These are phyloP conservation scores for Elongisporangium undulatum DNA, from an alignment of 352 stramenopile genomes.

Conservation along the genomic window DNA sequence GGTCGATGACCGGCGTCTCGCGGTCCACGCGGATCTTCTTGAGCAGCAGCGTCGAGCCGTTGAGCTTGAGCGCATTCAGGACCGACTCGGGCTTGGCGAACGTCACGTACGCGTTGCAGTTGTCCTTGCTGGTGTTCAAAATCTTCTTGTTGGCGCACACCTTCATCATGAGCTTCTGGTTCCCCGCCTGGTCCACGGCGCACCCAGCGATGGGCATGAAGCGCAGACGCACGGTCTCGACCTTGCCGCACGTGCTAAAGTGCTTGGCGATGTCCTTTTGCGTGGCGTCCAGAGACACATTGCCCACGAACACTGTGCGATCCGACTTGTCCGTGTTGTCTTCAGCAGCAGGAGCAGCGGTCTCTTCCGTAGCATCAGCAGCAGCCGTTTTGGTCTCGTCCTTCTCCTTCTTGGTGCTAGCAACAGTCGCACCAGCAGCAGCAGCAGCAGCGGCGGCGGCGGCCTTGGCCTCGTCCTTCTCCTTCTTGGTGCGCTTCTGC, in stretches of 20 bases:
- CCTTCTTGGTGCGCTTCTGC: slow-evolving; percentile 7
- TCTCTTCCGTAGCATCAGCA: slow-evolving; percentile 1
- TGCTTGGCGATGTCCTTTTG: slow-evolving; percentile 75
- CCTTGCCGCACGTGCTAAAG: slow-evolving; percentile 81
- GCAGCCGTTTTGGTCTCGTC: neutral
- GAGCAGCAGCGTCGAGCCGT: slow-evolving; percentile 55
- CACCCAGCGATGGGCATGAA: slow-evolving; percentile 84
- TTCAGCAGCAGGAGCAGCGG: neutral
- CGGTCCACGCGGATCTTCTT: slow-evolving; percentile 70
- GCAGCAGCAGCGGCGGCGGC: neutral
- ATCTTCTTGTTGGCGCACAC: slow-evolving; percentile 89
- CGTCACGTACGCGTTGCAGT: slow-evolving; percentile 91
- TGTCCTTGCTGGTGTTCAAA: slow-evolving; percentile 78
- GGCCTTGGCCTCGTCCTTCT: neutral
- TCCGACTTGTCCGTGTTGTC: slow-evolving; percentile 52
- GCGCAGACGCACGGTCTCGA: slow-evolving; percentile 83
- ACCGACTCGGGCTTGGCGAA: slow-evolving; percentile 64
- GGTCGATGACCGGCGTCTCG: slow-evolving; percentile 62
- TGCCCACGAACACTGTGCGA: slow-evolving; percentile 91
- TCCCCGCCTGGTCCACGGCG: slow-evolving; percentile 79
- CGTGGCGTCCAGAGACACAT: slow-evolving; percentile 85
- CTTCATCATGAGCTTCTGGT: slow-evolving; percentile 92
- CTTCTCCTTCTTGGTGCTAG: slow-evolving; percentile 10
- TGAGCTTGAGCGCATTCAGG: slow-evolving; percentile 58
- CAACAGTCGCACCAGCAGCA: neutral